Evolutionary conservation across 805 yeast genomes (phyloP).

Genomic region (Pichia eremophila): DNA sequence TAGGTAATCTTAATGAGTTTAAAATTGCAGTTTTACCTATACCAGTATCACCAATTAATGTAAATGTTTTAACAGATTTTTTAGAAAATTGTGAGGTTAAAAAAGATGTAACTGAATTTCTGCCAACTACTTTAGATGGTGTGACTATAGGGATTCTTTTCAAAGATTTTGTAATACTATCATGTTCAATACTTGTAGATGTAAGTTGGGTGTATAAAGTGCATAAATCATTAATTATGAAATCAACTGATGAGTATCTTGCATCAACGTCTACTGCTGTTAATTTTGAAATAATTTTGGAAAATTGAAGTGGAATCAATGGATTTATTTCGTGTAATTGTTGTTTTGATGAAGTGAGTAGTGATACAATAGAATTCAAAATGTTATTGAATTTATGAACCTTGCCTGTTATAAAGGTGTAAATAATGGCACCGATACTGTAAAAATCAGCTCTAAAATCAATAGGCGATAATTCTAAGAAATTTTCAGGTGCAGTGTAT

Average conservation of each 20-base stretch:
- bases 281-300: conserved; percentile 32
- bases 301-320: conserved; percentile 26
- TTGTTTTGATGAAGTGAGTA: conserved; percentile 32
- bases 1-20: conserved; percentile 28
- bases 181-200: not conserved
- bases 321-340: conserved; percentile 28
- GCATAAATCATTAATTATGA: conserved; percentile 30
- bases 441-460: conserved; percentile 42
- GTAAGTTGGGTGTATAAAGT: conserved; percentile 18
- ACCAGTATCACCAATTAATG: conserved; percentile 36
- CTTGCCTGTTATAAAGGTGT: conserved; percentile 37
- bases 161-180: not conserved
- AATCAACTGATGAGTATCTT: conserved; percentile 29
- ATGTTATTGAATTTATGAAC: conserved; percentile 34
- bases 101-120: conserved; percentile 17
- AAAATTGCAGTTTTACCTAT: conserved; percentile 37
- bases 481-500: conserved; percentile 42
- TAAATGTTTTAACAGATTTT: conserved; percentile 18
- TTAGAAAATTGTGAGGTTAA: conserved; percentile 17
- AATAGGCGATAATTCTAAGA: conserved; percentile 31
- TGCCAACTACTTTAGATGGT: conserved; percentile 24
- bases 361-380: conserved; percentile 30
- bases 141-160: not conserved
- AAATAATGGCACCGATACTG: conserved; percentile 40
- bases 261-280: conserved; percentile 32